Evolutionary conservation across 768 basidiomycete species (phyloP).

Genomic region (Neoboletus magnificus): DNA sequence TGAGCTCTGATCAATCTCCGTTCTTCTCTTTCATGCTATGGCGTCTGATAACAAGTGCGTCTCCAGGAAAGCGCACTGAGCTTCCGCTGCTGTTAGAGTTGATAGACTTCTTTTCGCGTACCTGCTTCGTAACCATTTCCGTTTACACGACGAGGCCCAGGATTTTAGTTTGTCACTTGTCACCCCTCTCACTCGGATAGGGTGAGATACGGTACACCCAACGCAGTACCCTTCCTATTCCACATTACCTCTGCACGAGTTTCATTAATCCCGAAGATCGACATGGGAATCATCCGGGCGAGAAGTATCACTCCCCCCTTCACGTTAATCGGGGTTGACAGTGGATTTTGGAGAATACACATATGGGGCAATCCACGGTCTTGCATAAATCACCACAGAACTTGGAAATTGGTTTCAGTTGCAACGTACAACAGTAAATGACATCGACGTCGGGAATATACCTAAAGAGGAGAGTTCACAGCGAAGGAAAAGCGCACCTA

Average conservation of each 20-base stretch:
- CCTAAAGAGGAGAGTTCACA: not conserved
- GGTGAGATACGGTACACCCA: not conserved
- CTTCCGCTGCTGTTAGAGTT: not conserved
- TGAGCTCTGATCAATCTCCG: too few species aligned
- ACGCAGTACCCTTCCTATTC: not conserved
- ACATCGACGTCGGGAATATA: not conserved
- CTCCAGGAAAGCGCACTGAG: not conserved
- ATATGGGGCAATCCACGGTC: not conserved
- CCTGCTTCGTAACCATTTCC: too few species aligned
- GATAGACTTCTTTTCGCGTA: not conserved
- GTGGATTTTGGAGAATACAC: not conserved
- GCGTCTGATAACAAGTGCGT: not conserved
- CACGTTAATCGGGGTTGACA: too few species aligned
- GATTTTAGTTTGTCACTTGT: too few species aligned
- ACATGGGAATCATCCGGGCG: not conserved
- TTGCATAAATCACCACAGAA: not conserved
- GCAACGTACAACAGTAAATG: not conserved
- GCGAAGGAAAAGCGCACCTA: too few species aligned
- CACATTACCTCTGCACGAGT: not conserved
- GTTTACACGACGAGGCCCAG: too few species aligned
- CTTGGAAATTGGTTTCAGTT: not conserved
- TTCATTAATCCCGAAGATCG: not conserved
- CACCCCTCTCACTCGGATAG: not conserved
- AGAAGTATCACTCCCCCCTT: not conserved
- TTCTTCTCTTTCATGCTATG: too few species aligned